These are phyloP conservation scores for Saraca asoca DNA, from an alignment of 331 rosid species.

Conservation along the genomic window DNA sequence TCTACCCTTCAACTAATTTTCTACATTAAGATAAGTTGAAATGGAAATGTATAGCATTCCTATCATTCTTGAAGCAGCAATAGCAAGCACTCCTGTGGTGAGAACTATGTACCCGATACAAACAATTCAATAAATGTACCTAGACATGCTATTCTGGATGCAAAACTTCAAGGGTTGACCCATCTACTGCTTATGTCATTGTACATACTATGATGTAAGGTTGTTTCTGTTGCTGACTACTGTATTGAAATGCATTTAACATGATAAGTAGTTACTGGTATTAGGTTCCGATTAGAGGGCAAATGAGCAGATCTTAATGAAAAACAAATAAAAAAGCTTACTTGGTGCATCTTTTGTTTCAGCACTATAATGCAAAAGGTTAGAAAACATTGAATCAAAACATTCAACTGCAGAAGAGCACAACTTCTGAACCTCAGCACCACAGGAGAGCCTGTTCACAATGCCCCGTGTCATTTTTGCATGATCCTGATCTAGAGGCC, in stretches of 20 bases:
- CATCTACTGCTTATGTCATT: conserved; percentile 7
- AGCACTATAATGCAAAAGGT: conserved; percentile 24
- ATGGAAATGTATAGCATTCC: not conserved
- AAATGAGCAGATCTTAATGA: conserved; percentile 24
- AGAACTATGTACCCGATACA: conserved; percentile 6
- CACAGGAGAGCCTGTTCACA: conserved; percentile 87
- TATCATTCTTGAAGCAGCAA: conserved; percentile 17
- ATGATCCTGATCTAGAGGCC: conserved; percentile 72
- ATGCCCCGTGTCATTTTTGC: conserved; percentile 73
- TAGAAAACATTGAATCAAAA: conserved; percentile 59
- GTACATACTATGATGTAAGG: not conserved
- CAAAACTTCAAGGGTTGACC: conserved; percentile 25
- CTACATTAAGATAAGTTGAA: conserved; percentile 1
- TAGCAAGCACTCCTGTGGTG: conserved; percentile 10
- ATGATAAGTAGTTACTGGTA: conserved; percentile 20
- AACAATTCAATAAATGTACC: not conserved
- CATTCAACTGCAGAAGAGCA: conserved; percentile 68
- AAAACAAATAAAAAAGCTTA: conserved; percentile 44
- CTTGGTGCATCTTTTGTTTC: conserved; percentile 54
- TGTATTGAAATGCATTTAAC: conserved; percentile 4
- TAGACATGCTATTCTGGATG: conserved; percentile 28
- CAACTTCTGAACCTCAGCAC: conserved; percentile 81
- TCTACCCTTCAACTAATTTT: not conserved
- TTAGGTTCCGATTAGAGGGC: not conserved
- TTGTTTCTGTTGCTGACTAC: not conserved